Evolutionary conservation across 1,284 basidiomycete species (phyloP), one percentile per base, ranked within the genome.

Genomic region (Tilletia caries): DNA sequence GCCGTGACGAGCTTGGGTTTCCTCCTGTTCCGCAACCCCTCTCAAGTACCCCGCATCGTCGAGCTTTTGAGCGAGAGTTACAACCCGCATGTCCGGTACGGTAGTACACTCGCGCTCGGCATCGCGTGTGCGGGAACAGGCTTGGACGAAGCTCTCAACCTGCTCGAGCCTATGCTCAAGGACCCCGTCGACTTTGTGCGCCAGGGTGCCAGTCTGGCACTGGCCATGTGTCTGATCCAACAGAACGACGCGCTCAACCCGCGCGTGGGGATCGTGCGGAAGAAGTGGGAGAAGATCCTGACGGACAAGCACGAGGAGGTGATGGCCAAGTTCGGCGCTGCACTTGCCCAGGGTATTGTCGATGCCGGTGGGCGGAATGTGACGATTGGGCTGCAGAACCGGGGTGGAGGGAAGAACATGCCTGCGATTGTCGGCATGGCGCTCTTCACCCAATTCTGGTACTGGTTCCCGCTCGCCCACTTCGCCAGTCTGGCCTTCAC

Each of bases 401-500:
- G 79, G 0, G 77, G 77, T 41, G 80, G 82, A 1, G 78, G 76
- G 46, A 75, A 72, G 69, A 83, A 83, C 71, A 82, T 80, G 77
- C 74, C 76, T 3, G 82, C 81, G 3, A 80, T 83, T 25, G 82
- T 83, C n/a, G 80, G 81, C 43, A 82, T 83, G 82, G 80, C 80
- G 33, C 70, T 83, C 50, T 83, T 83, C 66, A 79, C 79, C 34
- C 82, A 83, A 70, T 82, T 82, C 76, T 83, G 82, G 82, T 83
- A 83, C 76, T 83, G 82, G 82, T 83, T 83, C 81, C 82, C 82
- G 27, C 74, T 83, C 48, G 82, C 80, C 6, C 79, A 81, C 70
- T 83, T 83, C 64, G 79, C 79, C 27, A 75, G 77, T 43, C 72
- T 83, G 10, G 81, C 82, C 3, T 82, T 83, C 44, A 80, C 81